These are phyloP conservation scores for Usnea hakonensis DNA, from an alignment of 495 filamentous ascomycete genomes.

Conservation along the genomic window DNA sequence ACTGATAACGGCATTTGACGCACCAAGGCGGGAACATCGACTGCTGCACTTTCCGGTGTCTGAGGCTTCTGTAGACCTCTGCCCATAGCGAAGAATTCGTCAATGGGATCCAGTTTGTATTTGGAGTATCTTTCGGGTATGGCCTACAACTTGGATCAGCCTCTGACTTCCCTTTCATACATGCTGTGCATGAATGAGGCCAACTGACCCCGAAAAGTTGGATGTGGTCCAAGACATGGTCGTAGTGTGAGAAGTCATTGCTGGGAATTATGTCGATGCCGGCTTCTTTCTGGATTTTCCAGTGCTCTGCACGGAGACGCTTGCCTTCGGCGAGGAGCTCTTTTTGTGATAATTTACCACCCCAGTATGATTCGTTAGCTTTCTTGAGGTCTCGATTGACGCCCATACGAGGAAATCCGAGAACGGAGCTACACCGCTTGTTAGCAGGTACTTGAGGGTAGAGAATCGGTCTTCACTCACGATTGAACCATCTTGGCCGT, in stretches of 20 bases:
- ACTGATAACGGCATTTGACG: slow-evolving; percentile 19
- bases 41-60: slow-evolving; percentile 48
- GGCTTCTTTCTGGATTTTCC: slow-evolving; percentile 98
- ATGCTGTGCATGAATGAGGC: not conserved
- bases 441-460: slow-evolving; percentile 2
- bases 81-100: slow-evolving; percentile 99
- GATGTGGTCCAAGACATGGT: slow-evolving; percentile 97
- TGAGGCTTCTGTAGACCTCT: slow-evolving; percentile 84
- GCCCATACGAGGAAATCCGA: slow-evolving; percentile 92
- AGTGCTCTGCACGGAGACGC: slow-evolving; percentile 90
- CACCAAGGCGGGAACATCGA: slow-evolving; percentile 84
- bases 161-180: not conserved
- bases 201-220: slow-evolving; percentile 87
- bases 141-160: slow-evolving; percentile 43
- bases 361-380: slow-evolving; percentile 97
- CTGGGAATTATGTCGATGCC: slow-evolving; percentile 95
- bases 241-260: slow-evolving; percentile 99
- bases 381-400: slow-evolving; percentile 98
- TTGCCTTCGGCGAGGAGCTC: slow-evolving; percentile 90
- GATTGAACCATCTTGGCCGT: slow-evolving; percentile 72
- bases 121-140: slow-evolving; percentile 84
- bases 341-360: slow-evolving; percentile 78
- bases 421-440: slow-evolving; percentile 44
- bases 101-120: slow-evolving; percentile 74
- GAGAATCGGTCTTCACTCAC: slow-evolving; percentile 34